phyloP scores from a whole-genome alignment of 257 asterid genomes.

The Solanum verrucosum region DNA sequence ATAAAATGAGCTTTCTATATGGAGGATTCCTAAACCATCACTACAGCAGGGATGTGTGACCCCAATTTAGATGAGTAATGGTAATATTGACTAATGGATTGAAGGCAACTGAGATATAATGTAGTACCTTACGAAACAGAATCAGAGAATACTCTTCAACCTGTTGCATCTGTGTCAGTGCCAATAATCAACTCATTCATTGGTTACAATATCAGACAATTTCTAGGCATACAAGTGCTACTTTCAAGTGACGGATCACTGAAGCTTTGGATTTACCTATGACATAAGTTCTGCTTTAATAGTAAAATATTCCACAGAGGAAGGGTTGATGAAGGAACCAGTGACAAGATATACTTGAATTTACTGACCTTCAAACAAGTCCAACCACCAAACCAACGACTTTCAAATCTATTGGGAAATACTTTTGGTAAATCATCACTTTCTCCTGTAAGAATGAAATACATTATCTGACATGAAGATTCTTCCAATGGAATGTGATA shows the following conservation, averaged over 20 bases:
- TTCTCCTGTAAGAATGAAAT: slow-evolving; percentile 28
- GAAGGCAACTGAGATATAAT: neutral
- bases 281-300: neutral
- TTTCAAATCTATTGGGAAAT: slow-evolving; percentile 37
- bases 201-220: neutral
- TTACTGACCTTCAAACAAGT: slow-evolving; percentile 37
- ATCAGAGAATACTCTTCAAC: neutral
- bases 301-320: neutral
- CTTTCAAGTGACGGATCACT: neutral
- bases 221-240: neutral
- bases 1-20: neutral
- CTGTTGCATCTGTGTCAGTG: neutral
- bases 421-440: slow-evolving; percentile 3
- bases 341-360: neutral
- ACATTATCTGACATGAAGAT: neutral
- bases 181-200: neutral
- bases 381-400: slow-evolving; percentile 90
- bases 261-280: neutral
- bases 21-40: neutral
- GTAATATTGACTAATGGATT: neutral
- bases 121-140: neutral
- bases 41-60: neutral
- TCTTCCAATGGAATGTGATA: slow-evolving; percentile 1
- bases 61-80: neutral
- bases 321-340: neutral